Percentiles rank a stretch among this genome's conserved stretches.
phyloP scores from a whole-genome alignment of 2,329 filamentous ascomycete species.

The Diaporthe citriasiana region DNA sequence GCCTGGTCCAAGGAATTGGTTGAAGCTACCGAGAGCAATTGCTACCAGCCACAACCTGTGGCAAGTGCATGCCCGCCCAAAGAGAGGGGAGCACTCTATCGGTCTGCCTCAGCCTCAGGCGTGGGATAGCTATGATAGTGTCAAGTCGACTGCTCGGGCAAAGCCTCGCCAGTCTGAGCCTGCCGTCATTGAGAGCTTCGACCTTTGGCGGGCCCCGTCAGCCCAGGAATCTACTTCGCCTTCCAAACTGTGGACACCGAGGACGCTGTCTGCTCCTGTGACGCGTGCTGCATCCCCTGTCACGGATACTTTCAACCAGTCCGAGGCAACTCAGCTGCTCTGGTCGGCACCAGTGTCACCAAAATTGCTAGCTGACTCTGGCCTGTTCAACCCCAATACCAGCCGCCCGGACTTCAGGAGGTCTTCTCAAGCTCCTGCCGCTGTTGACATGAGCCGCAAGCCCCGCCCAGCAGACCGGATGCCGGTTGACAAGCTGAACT shows the following conservation, averaged over 20 bases:
- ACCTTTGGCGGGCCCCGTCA: slow-evolving; percentile 45
- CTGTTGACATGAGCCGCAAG: slow-evolving; percentile 49
- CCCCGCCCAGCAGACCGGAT: slow-evolving; percentile 46
- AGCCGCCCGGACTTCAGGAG: slow-evolving; percentile 48
- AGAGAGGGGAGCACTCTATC: slow-evolving; percentile 36
- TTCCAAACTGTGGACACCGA: slow-evolving; percentile 36
- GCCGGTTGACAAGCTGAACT: slow-evolving; percentile 48
- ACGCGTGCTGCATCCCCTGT: background rate
- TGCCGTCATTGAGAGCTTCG: slow-evolving; percentile 38
- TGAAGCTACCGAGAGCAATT: slow-evolving; percentile 10
- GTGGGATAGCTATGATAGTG: slow-evolving; percentile 41
- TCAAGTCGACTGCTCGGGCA: slow-evolving; percentile 36
- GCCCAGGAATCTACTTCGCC: background rate
- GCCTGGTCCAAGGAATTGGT: slow-evolving; percentile 19
- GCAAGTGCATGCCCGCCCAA: background rate
- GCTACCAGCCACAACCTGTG: slow-evolving; percentile 30
- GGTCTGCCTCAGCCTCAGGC: slow-evolving; percentile 48
- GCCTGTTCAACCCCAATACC: slow-evolving; percentile 47
- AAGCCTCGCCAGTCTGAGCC: slow-evolving; percentile 42
- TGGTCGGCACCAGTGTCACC: slow-evolving; percentile 44
- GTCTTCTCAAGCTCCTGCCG: slow-evolving; percentile 51
- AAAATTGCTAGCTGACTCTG: slow-evolving; percentile 38
- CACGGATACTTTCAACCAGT: background rate
- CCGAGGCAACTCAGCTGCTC: slow-evolving; percentile 9
- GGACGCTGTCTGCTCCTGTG: background rate